A percentile compares a stretch with the other conserved stretches of the same genome.
phyloP scores from a whole-genome alignment of 352 stramenopile species.

The Pythium pyrilobum region DNA sequence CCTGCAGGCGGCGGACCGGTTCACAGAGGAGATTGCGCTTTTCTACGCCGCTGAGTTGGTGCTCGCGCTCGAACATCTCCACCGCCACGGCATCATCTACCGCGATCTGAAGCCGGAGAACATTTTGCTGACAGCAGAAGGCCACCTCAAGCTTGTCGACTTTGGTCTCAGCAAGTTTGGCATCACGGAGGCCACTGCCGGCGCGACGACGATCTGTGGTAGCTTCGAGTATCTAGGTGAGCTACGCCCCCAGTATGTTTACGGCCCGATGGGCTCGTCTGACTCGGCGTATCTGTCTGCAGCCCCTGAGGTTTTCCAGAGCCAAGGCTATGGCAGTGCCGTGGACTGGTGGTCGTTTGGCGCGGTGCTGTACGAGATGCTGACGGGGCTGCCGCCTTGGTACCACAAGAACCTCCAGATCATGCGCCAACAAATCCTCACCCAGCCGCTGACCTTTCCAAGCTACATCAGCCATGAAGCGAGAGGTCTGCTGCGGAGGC shows the following conservation, averaged over 20 bases:
- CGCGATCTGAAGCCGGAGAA: conserved; percentile 82
- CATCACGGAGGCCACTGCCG: conserved; percentile 54
- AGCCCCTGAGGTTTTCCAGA: conserved; percentile 68
- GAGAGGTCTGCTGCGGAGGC: conserved; percentile 35
- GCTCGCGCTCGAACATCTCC: conserved; percentile 73
- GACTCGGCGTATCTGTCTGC: neutral
- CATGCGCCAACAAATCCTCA: conserved; percentile 51
- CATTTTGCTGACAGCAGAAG: conserved; percentile 52
- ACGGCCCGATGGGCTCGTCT: too few relatives aligned
- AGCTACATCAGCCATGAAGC: conserved; percentile 45
- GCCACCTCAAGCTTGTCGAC: conserved; percentile 76
- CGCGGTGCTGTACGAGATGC: conserved; percentile 68
- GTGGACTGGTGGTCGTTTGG: conserved; percentile 83
- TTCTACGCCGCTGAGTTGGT: conserved; percentile 77
- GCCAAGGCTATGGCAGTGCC: conserved; percentile 63
- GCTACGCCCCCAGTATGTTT: neutral
- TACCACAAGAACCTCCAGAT: conserved; percentile 52
- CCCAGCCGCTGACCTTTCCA: conserved; percentile 48
- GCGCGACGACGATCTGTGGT: conserved; percentile 61
- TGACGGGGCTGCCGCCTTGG: conserved; percentile 73
- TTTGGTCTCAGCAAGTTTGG: conserved; percentile 84
- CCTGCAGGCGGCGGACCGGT: conserved; percentile 37
- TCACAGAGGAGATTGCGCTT: conserved; percentile 43
- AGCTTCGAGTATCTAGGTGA: conserved; percentile 81
- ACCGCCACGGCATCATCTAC: conserved; percentile 81